These are phyloP conservation scores for Phytopythium aichiense DNA, from an alignment of 352 stramenopile genomes.

Conservation along the genomic window DNA sequence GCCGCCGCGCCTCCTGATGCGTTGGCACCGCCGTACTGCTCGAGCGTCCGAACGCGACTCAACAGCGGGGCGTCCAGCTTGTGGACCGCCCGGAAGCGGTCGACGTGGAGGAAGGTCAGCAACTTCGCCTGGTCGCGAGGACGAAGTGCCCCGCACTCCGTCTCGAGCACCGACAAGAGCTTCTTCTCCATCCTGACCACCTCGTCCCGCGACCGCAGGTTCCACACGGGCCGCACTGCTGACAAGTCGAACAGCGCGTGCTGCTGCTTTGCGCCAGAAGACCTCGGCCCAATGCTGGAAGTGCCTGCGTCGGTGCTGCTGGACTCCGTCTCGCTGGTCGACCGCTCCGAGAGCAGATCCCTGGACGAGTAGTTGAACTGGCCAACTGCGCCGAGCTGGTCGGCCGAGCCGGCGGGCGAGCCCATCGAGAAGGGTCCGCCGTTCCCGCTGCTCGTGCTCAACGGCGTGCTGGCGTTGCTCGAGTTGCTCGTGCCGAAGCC, in stretches of 20 bases:
- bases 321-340: conserved; percentile 12
- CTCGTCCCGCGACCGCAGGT: conserved; percentile 55
- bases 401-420: conserved; percentile 1
- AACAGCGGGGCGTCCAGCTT: conserved; percentile 37
- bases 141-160: conserved; percentile 47
- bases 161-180: conserved; percentile 48
- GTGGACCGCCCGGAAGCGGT: conserved; percentile 36
- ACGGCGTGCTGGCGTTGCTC: conserved; percentile 4
- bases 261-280: not conserved
- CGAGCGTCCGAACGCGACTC: conserved; percentile 25
- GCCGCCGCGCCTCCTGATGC: not conserved
- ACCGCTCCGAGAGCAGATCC: conserved; percentile 9
- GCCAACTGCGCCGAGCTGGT: not conserved
- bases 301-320: not conserved
- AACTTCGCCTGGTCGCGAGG: conserved; percentile 51
- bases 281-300: not conserved
- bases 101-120: conserved; percentile 49
- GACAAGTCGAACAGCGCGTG: conserved; percentile 2
- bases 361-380: not conserved
- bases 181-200: conserved; percentile 50
- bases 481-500: conserved; percentile 1
- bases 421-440: not conserved
- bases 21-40: conserved; percentile 27
- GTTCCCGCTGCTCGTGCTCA: conserved; percentile 1
- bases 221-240: conserved; percentile 32